These are phyloP conservation scores for Pichia inconspicua DNA, from an alignment of 1,139 yeast species.

Conservation along the genomic window DNA sequence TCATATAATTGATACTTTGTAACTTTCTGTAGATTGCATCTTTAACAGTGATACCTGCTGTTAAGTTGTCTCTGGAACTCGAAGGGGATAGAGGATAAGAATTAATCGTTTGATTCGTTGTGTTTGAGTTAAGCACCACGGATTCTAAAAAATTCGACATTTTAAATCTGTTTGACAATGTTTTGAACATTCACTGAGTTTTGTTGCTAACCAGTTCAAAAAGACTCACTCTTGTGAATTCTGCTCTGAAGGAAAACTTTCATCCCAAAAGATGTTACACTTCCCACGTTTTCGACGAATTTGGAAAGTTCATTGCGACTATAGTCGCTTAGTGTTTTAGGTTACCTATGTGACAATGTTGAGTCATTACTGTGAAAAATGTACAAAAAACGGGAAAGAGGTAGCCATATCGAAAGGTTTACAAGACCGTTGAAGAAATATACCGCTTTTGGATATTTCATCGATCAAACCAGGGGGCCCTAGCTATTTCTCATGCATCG, in stretches of 20 bases:
- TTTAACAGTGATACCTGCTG: background rate
- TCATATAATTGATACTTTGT: background rate
- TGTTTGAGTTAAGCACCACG: background rate
- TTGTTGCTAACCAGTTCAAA: background rate
- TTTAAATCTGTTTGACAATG: constrained; percentile 5
- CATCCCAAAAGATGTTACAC: background rate
- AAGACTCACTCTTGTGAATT: background rate
- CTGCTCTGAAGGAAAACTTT: background rate
- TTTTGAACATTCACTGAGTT: constrained; percentile 6
- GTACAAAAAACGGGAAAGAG: background rate
- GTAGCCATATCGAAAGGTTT: background rate
- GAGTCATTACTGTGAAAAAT: background rate
- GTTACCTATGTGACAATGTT: no score
- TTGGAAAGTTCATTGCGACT: background rate
- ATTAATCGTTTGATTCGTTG: background rate
- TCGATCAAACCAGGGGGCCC: background rate
- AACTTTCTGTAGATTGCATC: constrained; percentile 3
- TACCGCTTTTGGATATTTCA: background rate
- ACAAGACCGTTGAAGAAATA: background rate
- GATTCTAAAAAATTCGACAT: constrained; percentile 8
- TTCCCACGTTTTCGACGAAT: background rate
- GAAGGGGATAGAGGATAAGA: constrained; percentile 11
- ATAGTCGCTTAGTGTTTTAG: background rate
- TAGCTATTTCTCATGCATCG: no score
- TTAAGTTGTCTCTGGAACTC: constrained; percentile 2